Conservation (phyloP, 2,329 filamentous ascomycete species). For the Fusarium concolor region DNA sequence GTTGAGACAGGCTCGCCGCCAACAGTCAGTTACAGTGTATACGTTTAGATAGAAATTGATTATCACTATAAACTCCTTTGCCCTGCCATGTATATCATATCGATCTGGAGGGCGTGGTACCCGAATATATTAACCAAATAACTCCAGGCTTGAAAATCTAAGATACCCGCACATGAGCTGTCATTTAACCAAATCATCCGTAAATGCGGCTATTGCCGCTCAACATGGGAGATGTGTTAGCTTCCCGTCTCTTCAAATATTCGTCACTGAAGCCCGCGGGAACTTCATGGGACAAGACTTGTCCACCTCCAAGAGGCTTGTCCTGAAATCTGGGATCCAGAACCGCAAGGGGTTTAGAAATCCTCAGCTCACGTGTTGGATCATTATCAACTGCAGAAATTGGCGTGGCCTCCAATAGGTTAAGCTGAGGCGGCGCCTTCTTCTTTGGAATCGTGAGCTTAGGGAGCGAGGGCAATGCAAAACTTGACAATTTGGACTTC, state of each 20-base stretch:
- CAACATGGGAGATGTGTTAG: slow-evolving; percentile 21
- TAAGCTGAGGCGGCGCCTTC: slow-evolving; percentile 55
- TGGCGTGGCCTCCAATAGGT: slow-evolving; percentile 47
- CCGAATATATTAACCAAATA: slow-evolving; percentile 16
- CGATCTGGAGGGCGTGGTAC: not conserved
- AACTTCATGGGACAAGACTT: not conserved
- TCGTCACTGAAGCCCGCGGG: slow-evolving; percentile 7
- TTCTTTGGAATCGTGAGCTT: slow-evolving; percentile 52
- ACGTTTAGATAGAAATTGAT: slow-evolving; percentile 8
- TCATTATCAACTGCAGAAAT: slow-evolving; percentile 30
- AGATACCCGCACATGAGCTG: too few relatives aligned
- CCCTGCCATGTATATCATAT: not conserved
- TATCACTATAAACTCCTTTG: slow-evolving; percentile 5
- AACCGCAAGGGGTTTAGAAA: slow-evolving; percentile 32
- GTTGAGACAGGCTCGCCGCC: slow-evolving; percentile 49
- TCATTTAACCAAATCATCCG: slow-evolving; percentile 12
- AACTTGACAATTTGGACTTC: too few relatives aligned
- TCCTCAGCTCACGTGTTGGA: slow-evolving; percentile 8
- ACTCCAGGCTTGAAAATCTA: slow-evolving; percentile 30
- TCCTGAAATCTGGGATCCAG: slow-evolving; percentile 31
- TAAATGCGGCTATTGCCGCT: slow-evolving; percentile 33
- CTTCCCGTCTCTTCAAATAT: slow-evolving; percentile 7
- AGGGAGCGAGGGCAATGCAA: too few relatives aligned
- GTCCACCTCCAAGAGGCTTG: slow-evolving; percentile 16
- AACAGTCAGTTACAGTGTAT: not conserved